Conservation (phyloP, 257 asterid species). For the Nicotiana paniculata region DNA sequence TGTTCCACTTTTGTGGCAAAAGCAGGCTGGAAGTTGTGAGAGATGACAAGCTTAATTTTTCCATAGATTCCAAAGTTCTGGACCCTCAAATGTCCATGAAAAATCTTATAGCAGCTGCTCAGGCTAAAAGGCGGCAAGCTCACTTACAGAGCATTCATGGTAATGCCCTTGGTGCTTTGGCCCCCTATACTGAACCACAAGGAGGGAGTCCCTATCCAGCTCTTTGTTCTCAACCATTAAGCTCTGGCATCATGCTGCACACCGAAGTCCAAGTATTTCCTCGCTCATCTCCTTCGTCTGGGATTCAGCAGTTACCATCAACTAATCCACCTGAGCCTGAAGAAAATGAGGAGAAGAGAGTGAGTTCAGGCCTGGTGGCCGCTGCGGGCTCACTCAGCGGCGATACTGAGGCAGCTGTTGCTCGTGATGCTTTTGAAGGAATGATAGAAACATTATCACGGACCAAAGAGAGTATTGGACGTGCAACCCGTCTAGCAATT, state of each 20-base stretch:
- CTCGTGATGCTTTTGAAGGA: conserved; percentile 99
- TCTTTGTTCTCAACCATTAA: conserved; percentile 39
- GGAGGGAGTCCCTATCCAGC: conserved; percentile 44
- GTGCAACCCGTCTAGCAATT: conserved; percentile 98
- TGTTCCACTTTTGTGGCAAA: conserved; percentile 25
- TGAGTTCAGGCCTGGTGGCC: conserved; percentile 53
- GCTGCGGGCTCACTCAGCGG: conserved; percentile 82
- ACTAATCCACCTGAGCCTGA: conserved; percentile 51
- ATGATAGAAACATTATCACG: conserved; percentile 98
- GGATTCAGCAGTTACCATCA: conserved; percentile 41
- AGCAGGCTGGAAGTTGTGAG: conserved; percentile 53
- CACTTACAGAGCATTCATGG: conserved; percentile 42
- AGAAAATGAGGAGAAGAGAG: conserved; percentile 59
- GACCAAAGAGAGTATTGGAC: conserved; percentile 97
- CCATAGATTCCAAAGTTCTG: conserved; percentile 35
- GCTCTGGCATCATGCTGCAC: conserved; percentile 39
- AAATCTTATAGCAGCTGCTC: conserved; percentile 93
- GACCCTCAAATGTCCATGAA: conserved; percentile 67
- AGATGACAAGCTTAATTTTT: conserved; percentile 34
- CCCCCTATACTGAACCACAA: conserved; percentile 39
- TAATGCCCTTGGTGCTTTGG: conserved; percentile 29
- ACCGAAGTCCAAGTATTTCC: conserved; percentile 40
- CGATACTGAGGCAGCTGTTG: conserved; percentile 95
- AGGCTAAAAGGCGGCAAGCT: conserved; percentile 74
- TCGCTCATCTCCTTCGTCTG: conserved; percentile 46